Evolutionary conservation across 2,329 filamentous ascomycete species (phyloP).

Genomic region (Drechslerella coelobrocha): DNA sequence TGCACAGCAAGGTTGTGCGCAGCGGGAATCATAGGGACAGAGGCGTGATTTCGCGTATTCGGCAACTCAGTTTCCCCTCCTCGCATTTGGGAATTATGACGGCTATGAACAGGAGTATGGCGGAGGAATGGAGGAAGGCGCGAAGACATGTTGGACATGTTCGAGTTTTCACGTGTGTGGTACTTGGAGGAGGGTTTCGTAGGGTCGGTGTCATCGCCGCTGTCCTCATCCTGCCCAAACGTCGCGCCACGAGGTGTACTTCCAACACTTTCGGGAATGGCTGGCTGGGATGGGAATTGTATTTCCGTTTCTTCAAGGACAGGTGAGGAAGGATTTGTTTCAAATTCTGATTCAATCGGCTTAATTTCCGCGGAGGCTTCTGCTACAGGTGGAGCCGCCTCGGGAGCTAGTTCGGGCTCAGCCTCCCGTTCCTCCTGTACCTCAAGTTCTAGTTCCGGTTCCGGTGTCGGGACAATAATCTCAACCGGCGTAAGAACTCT

Average conservation of each 20-base stretch:
- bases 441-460: conserved; percentile 27
- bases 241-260: conserved; percentile 33
- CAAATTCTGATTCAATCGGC: conserved; percentile 51
- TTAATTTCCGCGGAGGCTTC: conserved; percentile 14
- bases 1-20: conserved; percentile 56
- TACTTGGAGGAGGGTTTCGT: conserved; percentile 52
- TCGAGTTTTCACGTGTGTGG: conserved; percentile 51
- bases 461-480: conserved; percentile 27
- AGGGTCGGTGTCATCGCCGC: conserved; percentile 53
- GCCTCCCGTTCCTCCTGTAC: conserved; percentile 1
- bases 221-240: conserved; percentile 50
- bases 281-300: conserved; percentile 52
- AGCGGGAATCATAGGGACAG: conserved; percentile 58
- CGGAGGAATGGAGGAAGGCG: conserved; percentile 46
- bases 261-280: conserved; percentile 54
- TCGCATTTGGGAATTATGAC: conserved; percentile 62
- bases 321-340: conserved; percentile 54
- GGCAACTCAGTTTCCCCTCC: conserved; percentile 74
- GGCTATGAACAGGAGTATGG: conserved; percentile 36
- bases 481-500: conserved; percentile 29
- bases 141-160: conserved; percentile 46
- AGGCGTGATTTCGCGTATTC: conserved; percentile 55
- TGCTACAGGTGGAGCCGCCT: conserved; percentile 24
- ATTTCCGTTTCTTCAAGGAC: conserved; percentile 40
- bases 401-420: conserved; percentile 21